These are phyloP conservation scores for Coniferiporia sulphurascens DNA, from an alignment of 1,284 basidiomycete genomes.

Conservation along the genomic window DNA sequence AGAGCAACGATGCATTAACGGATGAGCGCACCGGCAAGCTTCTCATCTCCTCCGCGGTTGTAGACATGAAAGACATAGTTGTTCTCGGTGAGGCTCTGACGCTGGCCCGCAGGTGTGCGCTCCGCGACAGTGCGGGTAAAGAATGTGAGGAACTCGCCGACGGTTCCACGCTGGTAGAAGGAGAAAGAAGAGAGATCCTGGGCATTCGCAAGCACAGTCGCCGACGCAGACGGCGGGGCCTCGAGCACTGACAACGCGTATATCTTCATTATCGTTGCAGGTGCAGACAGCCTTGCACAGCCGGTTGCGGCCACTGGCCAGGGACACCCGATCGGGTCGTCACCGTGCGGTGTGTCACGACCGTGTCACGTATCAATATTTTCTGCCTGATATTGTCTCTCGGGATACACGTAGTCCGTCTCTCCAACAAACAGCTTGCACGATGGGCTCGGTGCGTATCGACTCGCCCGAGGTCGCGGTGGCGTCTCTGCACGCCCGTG, in stretches of 20 bases:
- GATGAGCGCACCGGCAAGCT: slow-evolving; percentile 63
- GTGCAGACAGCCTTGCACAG: not conserved
- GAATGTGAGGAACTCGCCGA: slow-evolving; percentile 88
- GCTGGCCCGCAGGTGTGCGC: slow-evolving; percentile 79
- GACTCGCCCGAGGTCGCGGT: slow-evolving; percentile 82
- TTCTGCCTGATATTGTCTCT: not conserved
- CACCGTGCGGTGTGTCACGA: too few relatives aligned
- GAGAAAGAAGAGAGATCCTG: slow-evolving; percentile 89
- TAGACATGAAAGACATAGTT: slow-evolving; percentile 93
- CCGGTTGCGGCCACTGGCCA: not conserved
- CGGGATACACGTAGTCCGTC: not conserved
- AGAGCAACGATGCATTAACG: not conserved
- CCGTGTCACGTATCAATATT: not conserved
- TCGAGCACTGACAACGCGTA: slow-evolving; percentile 61
- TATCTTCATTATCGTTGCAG: slow-evolving; percentile 55
- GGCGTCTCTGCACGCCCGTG: slow-evolving; percentile 75
- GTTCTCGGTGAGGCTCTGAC: slow-evolving; percentile 85
- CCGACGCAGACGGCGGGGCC: slow-evolving; percentile 50
- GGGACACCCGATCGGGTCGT: too few relatives aligned
- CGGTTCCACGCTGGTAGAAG: slow-evolving; percentile 87
- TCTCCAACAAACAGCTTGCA: slow-evolving; percentile 17
- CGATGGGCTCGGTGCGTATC: slow-evolving; percentile 50
- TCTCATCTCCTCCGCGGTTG: slow-evolving; percentile 74
- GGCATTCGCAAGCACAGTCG: slow-evolving; percentile 66
- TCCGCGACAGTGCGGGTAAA: slow-evolving; percentile 92